Conservation (phyloP, 2,329 filamentous ascomycete genomes). For the Calonectria montana region DNA sequence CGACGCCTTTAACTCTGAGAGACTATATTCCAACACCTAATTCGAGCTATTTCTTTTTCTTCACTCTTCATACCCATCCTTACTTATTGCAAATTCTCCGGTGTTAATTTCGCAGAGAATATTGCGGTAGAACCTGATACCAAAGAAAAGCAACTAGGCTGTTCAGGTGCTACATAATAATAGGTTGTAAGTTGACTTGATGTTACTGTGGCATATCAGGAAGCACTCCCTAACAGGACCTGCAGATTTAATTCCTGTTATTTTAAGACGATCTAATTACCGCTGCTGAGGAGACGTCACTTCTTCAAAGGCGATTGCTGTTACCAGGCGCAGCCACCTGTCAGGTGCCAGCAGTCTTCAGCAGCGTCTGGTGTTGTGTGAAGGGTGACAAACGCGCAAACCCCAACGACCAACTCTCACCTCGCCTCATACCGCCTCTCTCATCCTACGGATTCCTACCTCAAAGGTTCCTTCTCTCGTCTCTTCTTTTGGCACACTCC, state of each 20-base stretch:
- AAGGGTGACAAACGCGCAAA: neutral
- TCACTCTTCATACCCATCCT: neutral
- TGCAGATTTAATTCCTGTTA: neutral
- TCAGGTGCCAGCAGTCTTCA: neutral
- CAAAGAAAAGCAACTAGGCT: neutral
- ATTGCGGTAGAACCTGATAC: neutral
- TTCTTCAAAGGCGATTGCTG: neutral
- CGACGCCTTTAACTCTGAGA: neutral
- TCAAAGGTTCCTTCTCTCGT: neutral
- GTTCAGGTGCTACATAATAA: too few species aligned
- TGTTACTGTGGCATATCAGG: neutral
- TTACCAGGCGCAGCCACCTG: neutral
- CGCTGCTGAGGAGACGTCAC: too few species aligned
- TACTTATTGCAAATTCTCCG: neutral
- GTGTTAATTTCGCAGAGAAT: neutral
- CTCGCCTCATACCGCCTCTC: neutral
- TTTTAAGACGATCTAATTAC: neutral
- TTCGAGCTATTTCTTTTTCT: neutral
- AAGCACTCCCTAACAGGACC: too few species aligned
- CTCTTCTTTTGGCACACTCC: neutral
- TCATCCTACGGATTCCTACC: neutral
- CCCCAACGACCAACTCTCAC: neutral
- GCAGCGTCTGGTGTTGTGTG: neutral
- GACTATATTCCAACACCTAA: neutral
- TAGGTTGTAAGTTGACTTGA: neutral